Evolutionary conservation across 345 rosid species (phyloP).

Genomic region (Mercurialis annua): DNA sequence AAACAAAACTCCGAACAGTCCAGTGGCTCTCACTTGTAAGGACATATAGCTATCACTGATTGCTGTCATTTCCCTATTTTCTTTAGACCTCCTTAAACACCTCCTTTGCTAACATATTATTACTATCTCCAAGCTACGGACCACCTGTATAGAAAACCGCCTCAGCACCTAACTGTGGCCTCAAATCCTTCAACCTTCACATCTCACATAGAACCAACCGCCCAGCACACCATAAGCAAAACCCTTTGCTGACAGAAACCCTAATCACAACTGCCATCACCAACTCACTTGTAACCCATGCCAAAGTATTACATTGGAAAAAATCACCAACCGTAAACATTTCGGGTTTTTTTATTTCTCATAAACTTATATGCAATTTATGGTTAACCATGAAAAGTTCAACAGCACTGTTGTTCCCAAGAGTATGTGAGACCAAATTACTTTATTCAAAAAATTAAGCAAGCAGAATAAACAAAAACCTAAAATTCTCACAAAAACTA

Average conservation of each 20-base stretch:
- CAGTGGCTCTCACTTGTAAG: background rate
- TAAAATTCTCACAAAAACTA: background rate
- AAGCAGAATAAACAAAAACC: background rate
- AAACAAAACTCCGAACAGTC: background rate
- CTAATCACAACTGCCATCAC: background rate
- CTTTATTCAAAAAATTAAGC: background rate
- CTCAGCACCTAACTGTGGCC: background rate
- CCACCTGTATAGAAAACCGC: too few species aligned
- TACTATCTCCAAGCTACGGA: too few species aligned
- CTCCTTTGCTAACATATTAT: background rate
- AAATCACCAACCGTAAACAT: too few species aligned
- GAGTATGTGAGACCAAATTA: background rate
- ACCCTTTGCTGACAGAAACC: background rate
- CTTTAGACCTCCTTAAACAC: background rate
- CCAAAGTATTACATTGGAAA: background rate
- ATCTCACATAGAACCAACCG: too few species aligned
- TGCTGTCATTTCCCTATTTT: background rate
- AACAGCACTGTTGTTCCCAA: background rate
- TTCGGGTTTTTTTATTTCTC: too few species aligned
- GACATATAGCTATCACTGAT: background rate
- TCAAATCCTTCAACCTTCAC: background rate
- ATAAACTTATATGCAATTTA: too few species aligned
- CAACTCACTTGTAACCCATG: background rate
- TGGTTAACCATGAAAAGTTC: background rate
- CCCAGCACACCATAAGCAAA: conserved; percentile 7